These are phyloP conservation scores for Phialophora macrospora DNA, from an alignment of 2,329 filamentous ascomycete genomes.

Conservation along the genomic window DNA sequence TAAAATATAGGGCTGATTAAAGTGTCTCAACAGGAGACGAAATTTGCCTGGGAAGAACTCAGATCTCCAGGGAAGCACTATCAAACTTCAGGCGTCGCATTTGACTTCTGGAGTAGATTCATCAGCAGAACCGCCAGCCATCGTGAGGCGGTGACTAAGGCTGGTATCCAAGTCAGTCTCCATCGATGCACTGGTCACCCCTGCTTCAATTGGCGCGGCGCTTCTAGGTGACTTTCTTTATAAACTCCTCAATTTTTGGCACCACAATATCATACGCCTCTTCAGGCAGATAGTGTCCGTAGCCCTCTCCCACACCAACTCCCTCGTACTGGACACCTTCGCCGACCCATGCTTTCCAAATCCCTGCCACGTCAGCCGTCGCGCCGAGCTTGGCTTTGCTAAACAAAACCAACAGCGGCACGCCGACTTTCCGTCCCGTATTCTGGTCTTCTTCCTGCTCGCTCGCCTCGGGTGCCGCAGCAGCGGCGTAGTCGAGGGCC, in stretches of 20 bases:
- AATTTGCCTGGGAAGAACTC: background rate
- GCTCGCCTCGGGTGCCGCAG: slow-evolving; percentile 49
- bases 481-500: slow-evolving; percentile 57
- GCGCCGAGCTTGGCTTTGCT: slow-evolving; percentile 51
- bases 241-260: slow-evolving; percentile 31
- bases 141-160: background rate
- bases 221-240: slow-evolving; percentile 29
- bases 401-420: slow-evolving; percentile 53
- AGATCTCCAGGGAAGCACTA: background rate
- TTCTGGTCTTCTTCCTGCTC: slow-evolving; percentile 54
- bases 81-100: background rate
- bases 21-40: background rate
- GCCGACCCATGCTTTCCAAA: slow-evolving; percentile 55
- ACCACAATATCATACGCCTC: slow-evolving; percentile 47
- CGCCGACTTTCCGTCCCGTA: slow-evolving; percentile 50
- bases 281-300: slow-evolving; percentile 56
- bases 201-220: background rate
- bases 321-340: slow-evolving; percentile 31
- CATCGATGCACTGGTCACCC: background rate
- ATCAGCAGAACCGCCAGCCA: background rate
- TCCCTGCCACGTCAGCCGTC: slow-evolving; percentile 41
- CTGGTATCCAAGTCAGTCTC: background rate
- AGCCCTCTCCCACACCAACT: slow-evolving; percentile 36
- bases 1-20: background rate
- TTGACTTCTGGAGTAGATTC: background rate